Conservation (phyloP, 2,329 filamentous ascomycete species). For the Fusarium citri region DNA sequence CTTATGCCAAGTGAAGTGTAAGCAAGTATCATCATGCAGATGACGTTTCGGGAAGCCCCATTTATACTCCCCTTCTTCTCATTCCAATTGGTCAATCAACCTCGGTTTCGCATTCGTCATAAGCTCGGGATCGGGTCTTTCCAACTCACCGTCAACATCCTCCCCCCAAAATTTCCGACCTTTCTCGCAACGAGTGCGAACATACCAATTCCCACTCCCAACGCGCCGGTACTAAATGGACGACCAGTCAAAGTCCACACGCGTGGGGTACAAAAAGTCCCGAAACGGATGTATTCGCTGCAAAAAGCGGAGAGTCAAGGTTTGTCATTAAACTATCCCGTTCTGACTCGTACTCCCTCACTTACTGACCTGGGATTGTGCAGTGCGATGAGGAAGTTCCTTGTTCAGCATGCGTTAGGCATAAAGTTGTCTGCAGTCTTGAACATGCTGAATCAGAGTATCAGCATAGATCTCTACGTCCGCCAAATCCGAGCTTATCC, state of each 20-base stretch:
- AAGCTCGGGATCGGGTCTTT: slow-evolving; percentile 10
- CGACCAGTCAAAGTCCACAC: slow-evolving; percentile 7
- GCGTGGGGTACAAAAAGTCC: slow-evolving; percentile 36
- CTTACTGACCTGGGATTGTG: background rate
- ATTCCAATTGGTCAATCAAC: background rate
- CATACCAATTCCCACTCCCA: background rate
- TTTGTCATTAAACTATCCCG: background rate
- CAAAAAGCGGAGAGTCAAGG: slow-evolving; percentile 34
- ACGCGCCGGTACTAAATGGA: background rate
- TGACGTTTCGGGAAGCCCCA: background rate
- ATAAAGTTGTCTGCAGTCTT: slow-evolving; percentile 27
- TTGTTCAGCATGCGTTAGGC: slow-evolving; percentile 26
- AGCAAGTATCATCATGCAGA: background rate
- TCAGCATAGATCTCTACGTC: slow-evolving; percentile 8
- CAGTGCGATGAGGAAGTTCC: slow-evolving; percentile 31
- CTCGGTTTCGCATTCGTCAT: slow-evolving; percentile 17
- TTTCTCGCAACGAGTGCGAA: slow-evolving; percentile 30
- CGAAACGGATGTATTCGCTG: slow-evolving; percentile 32
- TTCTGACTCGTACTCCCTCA: background rate
- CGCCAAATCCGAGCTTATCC: slow-evolving; percentile 2
- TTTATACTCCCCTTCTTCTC: rapidly evolving
- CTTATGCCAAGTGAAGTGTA: background rate
- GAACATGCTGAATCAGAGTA: background rate
- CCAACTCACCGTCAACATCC: slow-evolving; percentile 2
- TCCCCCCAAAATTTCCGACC: background rate